Conservation (phyloP, 225 moss, liverwort and hornwort genomes). For the Rhytidiadelphus loreus region DNA sequence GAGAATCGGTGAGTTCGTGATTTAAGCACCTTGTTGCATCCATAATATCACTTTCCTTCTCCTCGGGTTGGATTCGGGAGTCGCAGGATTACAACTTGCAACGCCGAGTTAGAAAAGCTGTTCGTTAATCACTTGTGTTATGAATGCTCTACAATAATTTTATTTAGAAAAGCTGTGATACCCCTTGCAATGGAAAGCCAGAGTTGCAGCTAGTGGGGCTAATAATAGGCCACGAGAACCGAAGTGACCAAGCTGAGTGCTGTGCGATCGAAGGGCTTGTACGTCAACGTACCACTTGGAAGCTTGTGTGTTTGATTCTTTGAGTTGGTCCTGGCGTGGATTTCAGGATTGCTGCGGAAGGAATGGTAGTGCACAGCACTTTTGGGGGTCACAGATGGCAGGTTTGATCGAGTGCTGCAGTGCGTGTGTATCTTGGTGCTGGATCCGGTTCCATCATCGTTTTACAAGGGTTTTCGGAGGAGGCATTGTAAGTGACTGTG, state of each 20-base stretch:
- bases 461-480: background rate
- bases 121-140: background rate
- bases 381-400: background rate
- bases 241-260: background rate
- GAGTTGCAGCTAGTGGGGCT: too few species aligned
- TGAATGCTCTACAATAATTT: background rate
- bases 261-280: background rate
- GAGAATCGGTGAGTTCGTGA: background rate
- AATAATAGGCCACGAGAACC: background rate
- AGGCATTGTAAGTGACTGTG: background rate
- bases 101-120: background rate
- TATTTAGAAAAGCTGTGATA: background rate
- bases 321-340: background rate
- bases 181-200: background rate
- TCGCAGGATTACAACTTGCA: background rate
- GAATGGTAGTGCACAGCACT: background rate
- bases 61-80: background rate
- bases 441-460: background rate
- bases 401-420: background rate
- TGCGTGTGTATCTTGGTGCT: too few species aligned
- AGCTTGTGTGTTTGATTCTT: background rate
- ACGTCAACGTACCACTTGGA: too few species aligned
- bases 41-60: too few species aligned
- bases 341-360: background rate
- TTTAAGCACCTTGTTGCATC: background rate